Conservation (phyloP, 148 eudicot species). For the Limonium bicolor region DNA sequence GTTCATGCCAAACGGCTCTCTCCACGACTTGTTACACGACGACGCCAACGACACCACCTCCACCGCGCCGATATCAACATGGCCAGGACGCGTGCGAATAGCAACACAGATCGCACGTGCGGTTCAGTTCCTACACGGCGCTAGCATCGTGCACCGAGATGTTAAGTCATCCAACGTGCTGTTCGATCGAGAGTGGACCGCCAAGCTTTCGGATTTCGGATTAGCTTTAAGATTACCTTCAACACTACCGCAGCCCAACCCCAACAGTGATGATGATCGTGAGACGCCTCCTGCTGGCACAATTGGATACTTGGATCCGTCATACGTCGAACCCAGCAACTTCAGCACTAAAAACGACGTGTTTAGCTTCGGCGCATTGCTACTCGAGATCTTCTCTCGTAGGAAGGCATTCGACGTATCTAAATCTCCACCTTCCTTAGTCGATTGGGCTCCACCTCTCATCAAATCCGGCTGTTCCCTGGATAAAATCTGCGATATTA, state of each 20-base stretch:
- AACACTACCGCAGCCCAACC: background rate
- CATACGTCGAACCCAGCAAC: constrained; percentile 43
- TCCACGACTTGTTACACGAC: constrained; percentile 26
- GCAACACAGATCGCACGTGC: constrained; percentile 49
- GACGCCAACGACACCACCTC: constrained; percentile 3
- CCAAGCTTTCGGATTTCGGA: constrained; percentile 56
- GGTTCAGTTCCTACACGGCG: constrained; percentile 28
- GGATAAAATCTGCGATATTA: constrained; percentile 22
- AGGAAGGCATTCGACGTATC: constrained; percentile 48
- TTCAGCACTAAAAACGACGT: constrained; percentile 51
- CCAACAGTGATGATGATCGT: constrained; percentile 11
- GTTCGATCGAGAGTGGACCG: constrained; percentile 41
- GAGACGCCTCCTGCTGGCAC: constrained; percentile 55
- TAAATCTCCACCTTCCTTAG: constrained; percentile 26
- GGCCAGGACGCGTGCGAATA: constrained; percentile 30
- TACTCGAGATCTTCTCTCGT: constrained; percentile 47
- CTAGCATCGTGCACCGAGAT: constrained; percentile 46
- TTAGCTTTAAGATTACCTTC: constrained; percentile 18
- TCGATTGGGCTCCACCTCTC: constrained; percentile 38
- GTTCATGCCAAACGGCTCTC: constrained; percentile 55
- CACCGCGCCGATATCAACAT: constrained; percentile 12
- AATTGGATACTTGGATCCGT: constrained; percentile 67
- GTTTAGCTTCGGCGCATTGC: constrained; percentile 58
- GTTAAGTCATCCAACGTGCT: constrained; percentile 56
- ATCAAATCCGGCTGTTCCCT: constrained; percentile 11